Evolutionary conservation across 805 yeast species (phyloP), one percentile per base, ranked within the genome.

Genomic region (Ogataea ramenticola): DNA sequence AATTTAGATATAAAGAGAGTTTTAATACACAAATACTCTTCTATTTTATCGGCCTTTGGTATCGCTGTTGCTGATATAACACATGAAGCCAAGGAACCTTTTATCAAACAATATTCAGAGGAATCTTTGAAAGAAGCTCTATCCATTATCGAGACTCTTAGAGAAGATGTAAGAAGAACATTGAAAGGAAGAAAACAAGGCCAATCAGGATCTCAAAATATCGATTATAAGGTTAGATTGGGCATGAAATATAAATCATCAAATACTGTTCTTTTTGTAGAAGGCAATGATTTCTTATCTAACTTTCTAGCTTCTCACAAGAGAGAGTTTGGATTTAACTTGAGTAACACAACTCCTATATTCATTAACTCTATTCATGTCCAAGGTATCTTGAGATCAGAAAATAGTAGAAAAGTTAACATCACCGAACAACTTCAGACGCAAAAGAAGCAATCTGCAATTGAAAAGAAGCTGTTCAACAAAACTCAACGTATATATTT

Each of bases 201-300:
- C 35, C 64, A 71, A 37, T 87, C 84, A 54, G 69, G 71, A 29
- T 45, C 95, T 93, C 9, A 80, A 90, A 26, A 95, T 84, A 54
- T 81, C 90, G 3, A 77, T 79, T 33, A 62, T 84, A 47, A 79
- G 82, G 80, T 72, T 81, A 11, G 39, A 32, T 22, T 54, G 48
- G 19, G 54, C 47, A 46, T 40, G 41, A 48, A 15, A 66, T 63
- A 45, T 57, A 64, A 9, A 63, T 55, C 47, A 60, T 71, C 48
- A 66, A 71, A 73, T 51, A 72, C 77, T 16, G 69, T 68, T 50
- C 63, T 58, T 2, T 52, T 51, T 17, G 22, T 36, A 11, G 54
- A 54, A 30, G 39, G 38, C 1, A 51, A 60, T 46, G 62, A 49
- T 48, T 56, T 50, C 49, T 48, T 52, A 10, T 46, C 43, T 6